Percentiles rank a stretch among this genome's conserved stretches.
Evolutionary conservation across 768 basidiomycete species (phyloP).

Genomic region (Galerina sulciceps): DNA sequence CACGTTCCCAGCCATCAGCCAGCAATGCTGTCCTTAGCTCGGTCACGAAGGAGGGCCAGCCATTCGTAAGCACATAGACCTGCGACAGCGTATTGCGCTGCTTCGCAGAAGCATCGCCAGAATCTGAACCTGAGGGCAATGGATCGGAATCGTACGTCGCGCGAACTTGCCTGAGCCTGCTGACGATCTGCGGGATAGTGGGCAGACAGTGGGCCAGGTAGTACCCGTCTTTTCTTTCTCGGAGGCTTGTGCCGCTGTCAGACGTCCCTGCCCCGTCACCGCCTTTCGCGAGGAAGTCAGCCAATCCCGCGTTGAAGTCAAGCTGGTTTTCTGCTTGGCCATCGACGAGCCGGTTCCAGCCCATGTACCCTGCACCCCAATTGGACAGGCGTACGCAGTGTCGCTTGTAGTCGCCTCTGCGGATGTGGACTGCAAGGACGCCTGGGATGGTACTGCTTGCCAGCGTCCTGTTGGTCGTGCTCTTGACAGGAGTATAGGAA

Average conservation of each 20-base stretch:
- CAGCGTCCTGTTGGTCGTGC: not conserved
- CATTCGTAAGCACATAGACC: conserved; percentile 59
- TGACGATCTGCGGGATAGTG: conserved; percentile 42
- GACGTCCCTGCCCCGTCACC: not conserved
- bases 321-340: not conserved
- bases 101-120: not conserved
- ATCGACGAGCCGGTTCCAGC: conserved; percentile 49
- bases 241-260: not conserved
- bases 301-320: not conserved
- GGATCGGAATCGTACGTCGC: conserved; percentile 26
- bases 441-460: conserved; percentile 28
- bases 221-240: conserved; percentile 24
- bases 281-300: not conserved
- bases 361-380: conserved; percentile 51
- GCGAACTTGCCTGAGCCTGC: conserved; percentile 37
- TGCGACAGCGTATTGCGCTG: conserved; percentile 15
- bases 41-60: conserved; percentile 45
- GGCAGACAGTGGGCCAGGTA: conserved; percentile 51
- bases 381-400: conserved; percentile 56
- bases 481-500: too few relatives aligned
- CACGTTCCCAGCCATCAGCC: conserved; percentile 54
- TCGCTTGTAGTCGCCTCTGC: conserved; percentile 59
- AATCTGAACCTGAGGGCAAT: not conserved
- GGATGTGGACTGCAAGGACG: conserved; percentile 57
- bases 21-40: conserved; percentile 40